Evolutionary conservation across 2,329 filamentous ascomycete genomes (phyloP).

Genomic region (Colletotrichum sp.): DNA sequence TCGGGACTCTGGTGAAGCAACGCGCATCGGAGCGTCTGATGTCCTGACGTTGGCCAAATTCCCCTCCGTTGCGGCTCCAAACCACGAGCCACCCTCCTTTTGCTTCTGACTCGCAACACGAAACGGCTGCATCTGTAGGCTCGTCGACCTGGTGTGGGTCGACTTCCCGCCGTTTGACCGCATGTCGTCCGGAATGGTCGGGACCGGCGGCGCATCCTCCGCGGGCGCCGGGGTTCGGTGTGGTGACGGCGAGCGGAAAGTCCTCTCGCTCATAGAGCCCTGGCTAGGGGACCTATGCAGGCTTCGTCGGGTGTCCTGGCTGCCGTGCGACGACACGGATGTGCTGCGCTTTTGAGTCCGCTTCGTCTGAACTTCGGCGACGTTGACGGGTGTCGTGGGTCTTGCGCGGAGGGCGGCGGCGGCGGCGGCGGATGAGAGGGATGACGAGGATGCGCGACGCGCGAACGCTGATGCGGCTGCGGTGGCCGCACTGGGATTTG

Average conservation of each 20-base stretch:
- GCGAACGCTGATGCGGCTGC: conserved; percentile 84
- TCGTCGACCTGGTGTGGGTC: conserved; percentile 37
- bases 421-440: conserved; percentile 83
- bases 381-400: conserved; percentile 77
- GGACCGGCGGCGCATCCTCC: conserved; percentile 73
- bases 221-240: conserved; percentile 43
- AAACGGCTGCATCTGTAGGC: conserved; percentile 54
- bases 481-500: conserved; percentile 75
- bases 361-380: conserved; percentile 87
- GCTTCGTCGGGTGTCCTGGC: conserved; percentile 46
- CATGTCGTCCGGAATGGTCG: conserved; percentile 66
- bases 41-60: conserved; percentile 50
- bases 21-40: conserved; percentile 45
- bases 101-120: conserved; percentile 59
- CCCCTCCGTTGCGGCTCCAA: conserved; percentile 47
- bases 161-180: conserved; percentile 28
- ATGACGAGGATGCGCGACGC: conserved; percentile 67
- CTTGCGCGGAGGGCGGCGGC: conserved; percentile 83
- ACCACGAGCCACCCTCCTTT: conserved; percentile 53
- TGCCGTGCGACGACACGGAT: conserved; percentile 72
- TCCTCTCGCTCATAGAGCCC: conserved; percentile 86
- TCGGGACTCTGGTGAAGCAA: conserved; percentile 36
- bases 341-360: conserved; percentile 76
- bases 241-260: conserved; percentile 74
- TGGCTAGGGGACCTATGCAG: conserved; percentile 72